Base-by-base conservation (phyloP, 1,284 basidiomycete genomes). In the Ceratobasidium sp. region DNA sequence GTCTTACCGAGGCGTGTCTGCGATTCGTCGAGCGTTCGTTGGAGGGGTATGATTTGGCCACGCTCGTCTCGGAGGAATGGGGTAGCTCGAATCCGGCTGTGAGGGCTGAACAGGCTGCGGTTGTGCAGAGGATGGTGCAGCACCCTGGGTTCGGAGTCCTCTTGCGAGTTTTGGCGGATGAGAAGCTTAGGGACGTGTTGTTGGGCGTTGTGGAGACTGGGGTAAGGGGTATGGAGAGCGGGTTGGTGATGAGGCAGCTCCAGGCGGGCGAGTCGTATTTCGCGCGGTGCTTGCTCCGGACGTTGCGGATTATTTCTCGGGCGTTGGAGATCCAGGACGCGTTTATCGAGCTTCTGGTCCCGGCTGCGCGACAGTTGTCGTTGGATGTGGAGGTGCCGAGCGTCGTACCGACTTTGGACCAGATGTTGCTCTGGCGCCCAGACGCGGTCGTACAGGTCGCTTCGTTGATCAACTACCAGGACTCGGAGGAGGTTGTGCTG, bases 111-210 rank as follows among this genome's bases (percentile, higher is more conserved):
- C 66, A 69, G 53, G 57, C 73, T 24, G 64, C 73, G 29, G 56
- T 63, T 2, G 69, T 74, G 19, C 53, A 67, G 53, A 33, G 76
- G 75, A 1, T 73, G 82, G 41, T 78, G 76, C 2, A 79, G 77
- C 95, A 98, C 81, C 96, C 97, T 0, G 97, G 96, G 1, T 97
- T 95, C 81, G 91, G 95, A 66, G 84, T 99, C 67, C 89, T 97
- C 82, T 89, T 91, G 60, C 89, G 95, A 0, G 81, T 99, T 8
- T 85, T 99, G 57, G 92, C 91, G 27, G 66, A 54, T 22, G 89
- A 89, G 0, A 85, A 89, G 0, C 85, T 97, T 8, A 92, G 95
- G 78, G 83, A 87, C 1, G 91, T 87, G 73, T 85, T 97, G 45
- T 84, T 97, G 74, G 89, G 91, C 1, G 93, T 96, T 79, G 85